Conservation (phyloP, 257 asterid genomes). For the Fraxinus cuspidata region DNA sequence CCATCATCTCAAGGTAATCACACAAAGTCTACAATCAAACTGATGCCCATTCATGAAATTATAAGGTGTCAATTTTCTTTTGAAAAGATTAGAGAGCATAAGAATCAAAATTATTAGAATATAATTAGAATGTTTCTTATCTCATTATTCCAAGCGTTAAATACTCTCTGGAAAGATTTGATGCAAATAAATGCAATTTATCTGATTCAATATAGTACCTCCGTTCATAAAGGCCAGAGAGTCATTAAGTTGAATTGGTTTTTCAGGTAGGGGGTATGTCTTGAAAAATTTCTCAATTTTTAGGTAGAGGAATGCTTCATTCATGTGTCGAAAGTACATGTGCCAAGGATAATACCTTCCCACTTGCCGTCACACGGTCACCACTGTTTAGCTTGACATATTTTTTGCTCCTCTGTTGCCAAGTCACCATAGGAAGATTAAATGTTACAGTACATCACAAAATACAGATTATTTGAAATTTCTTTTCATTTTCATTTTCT, state of each 20-base stretch:
- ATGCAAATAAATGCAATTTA: not conserved
- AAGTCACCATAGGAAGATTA: slow-evolving; percentile 15
- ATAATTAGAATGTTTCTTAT: not conserved
- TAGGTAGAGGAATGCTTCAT: not conserved
- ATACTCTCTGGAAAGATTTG: no score
- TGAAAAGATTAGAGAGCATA: no score
- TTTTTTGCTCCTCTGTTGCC: slow-evolving; percentile 85
- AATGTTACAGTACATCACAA: not conserved
- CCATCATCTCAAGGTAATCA: not conserved
- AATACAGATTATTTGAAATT: not conserved
- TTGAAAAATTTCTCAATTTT: not conserved
- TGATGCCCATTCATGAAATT: not conserved
- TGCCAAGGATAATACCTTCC: slow-evolving; percentile 64
- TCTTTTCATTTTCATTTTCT: not conserved
- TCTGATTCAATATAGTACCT: not conserved
- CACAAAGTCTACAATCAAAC: no score
- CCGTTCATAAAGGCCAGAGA: not conserved
- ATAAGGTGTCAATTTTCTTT: not conserved
- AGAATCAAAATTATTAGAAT: not conserved
- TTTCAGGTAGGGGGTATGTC: not conserved
- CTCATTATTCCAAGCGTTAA: not conserved
- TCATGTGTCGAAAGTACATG: not conserved
- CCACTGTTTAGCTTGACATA: slow-evolving; percentile 90
- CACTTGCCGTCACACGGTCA: slow-evolving; percentile 93
- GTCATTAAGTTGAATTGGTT: not conserved